These are phyloP conservation scores for Globisporangium perplexum DNA, from an alignment of 352 stramenopile genomes.

Conservation along the genomic window DNA sequence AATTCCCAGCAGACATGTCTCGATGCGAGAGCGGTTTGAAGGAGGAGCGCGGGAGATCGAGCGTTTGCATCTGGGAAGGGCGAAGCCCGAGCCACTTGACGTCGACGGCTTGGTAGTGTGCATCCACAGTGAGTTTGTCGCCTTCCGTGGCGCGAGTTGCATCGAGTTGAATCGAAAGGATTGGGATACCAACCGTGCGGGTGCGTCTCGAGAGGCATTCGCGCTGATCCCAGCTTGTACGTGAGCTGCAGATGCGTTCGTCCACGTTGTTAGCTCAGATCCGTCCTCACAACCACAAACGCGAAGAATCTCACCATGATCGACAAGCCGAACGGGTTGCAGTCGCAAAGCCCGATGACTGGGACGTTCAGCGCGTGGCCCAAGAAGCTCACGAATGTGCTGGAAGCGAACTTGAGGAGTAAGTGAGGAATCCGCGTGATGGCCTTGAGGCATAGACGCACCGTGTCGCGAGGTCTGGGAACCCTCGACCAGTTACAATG, in stretches of 20 bases:
- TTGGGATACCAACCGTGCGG: constrained; percentile 32
- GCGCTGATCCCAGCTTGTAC: constrained; percentile 85
- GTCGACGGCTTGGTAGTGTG: constrained; percentile 37
- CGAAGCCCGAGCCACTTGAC: constrained; percentile 92
- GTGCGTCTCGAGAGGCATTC: constrained; percentile 75
- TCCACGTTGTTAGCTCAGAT: not conserved
- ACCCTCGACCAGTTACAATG: constrained; percentile 91
- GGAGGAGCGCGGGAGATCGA: constrained; percentile 42
- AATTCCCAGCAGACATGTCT: constrained; percentile 38
- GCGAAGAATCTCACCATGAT: constrained; percentile 67
- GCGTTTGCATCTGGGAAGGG: constrained; percentile 60
- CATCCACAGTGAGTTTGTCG: too few species aligned
- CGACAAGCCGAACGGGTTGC: constrained; percentile 92
- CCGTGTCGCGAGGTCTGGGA: constrained; percentile 92
- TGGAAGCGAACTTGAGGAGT: not conserved
- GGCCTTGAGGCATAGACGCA: too few species aligned
- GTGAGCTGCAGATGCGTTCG: constrained; percentile 44
- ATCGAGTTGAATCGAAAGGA: not conserved
- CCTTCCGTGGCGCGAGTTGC: not conserved
- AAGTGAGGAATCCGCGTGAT: too few species aligned
- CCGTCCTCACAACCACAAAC: not conserved
- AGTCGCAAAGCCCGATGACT: constrained; percentile 91
- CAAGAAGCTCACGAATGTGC: constrained; percentile 84
- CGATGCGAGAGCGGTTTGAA: constrained; percentile 57
- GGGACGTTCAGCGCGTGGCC: constrained; percentile 70